These are phyloP conservation scores for Penicillium sp. DNA, from an alignment of 2,329 filamentous ascomycete genomes.

Conservation along the genomic window DNA sequence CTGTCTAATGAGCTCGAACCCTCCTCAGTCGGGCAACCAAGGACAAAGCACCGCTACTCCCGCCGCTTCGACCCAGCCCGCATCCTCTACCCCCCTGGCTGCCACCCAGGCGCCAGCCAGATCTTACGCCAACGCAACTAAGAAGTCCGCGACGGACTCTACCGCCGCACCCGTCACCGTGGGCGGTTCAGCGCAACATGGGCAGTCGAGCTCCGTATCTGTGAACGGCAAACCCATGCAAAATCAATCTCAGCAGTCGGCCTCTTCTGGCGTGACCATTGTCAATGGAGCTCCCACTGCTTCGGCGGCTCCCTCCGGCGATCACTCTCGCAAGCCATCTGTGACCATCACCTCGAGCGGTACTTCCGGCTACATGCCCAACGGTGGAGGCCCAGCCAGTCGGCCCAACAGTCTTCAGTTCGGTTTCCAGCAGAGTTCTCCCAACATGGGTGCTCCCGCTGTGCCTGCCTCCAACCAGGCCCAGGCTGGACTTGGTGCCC, in stretches of 20 bases:
- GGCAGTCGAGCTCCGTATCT: conserved; percentile 65
- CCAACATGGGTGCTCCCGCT: conserved; percentile 62
- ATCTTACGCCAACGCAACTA: conserved; percentile 63
- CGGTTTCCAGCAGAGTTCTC: conserved; percentile 66
- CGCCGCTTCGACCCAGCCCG: conserved; percentile 45
- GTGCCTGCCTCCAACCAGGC: conserved; percentile 43
- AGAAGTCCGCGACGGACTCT: conserved; percentile 56
- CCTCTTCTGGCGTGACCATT: conserved; percentile 52
- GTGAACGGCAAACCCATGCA: conserved; percentile 79
- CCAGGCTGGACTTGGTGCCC: conserved; percentile 43
- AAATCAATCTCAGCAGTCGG: conserved; percentile 18
- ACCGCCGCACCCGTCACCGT: conserved; percentile 52
- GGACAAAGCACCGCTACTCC: conserved; percentile 42
- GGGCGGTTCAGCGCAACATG: conserved; percentile 53
- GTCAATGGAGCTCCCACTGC: conserved; percentile 62
- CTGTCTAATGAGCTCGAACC: conserved; percentile 62
- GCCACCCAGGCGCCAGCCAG: conserved; percentile 49
- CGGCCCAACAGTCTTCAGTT: conserved; percentile 69
- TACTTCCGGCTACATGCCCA: conserved; percentile 70
- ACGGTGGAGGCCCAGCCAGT: conserved; percentile 69
- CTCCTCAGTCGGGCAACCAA: conserved; percentile 49
- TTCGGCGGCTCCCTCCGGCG: conserved; percentile 46
- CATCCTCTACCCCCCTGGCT: conserved; percentile 50
- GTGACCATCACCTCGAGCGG: conserved; percentile 88
- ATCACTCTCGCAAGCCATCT: conserved; percentile 82